Percentiles rank a stretch among this genome's conserved stretches.
Evolutionary conservation across 192 early-diverging fungal species (phyloP).

Genomic region (Coemansia sp.): DNA sequence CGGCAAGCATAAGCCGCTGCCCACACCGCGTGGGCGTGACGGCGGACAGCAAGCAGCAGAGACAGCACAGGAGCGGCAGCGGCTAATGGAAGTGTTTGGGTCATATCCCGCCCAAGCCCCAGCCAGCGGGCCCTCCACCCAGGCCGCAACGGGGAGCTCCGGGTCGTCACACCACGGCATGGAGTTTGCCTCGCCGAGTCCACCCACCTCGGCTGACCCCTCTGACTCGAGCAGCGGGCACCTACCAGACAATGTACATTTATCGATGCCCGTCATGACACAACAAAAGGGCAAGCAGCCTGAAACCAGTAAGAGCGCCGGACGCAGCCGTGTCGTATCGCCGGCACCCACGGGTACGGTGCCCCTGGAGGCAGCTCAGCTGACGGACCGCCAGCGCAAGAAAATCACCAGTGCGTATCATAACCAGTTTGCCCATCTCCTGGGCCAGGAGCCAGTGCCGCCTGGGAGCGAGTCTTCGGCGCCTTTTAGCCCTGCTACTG

Average conservation of each 20-base stretch:
- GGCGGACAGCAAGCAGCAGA: slow-evolving; percentile 8
- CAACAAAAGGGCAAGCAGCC: slow-evolving; percentile 5
- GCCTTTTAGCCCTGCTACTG: slow-evolving; percentile 25
- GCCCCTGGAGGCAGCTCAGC: slow-evolving; percentile 4
- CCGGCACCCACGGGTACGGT: slow-evolving; percentile 6
- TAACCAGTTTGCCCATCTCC: slow-evolving; percentile 44
- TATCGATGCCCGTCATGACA: slow-evolving; percentile 42
- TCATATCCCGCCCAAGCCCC: slow-evolving; percentile 7
- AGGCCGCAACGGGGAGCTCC: slow-evolving; percentile 21
- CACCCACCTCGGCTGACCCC: slow-evolving; percentile 40
- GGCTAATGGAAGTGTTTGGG: slow-evolving; percentile 31
- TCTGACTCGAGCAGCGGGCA: slow-evolving; percentile 40
- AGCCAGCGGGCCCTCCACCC: neutral
- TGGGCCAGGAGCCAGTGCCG: slow-evolving; percentile 18
- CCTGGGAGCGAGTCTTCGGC: slow-evolving; percentile 21
- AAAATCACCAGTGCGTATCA: slow-evolving; percentile 35
- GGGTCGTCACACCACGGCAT: slow-evolving; percentile 39
- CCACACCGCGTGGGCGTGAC: neutral
- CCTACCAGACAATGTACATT: slow-evolving; percentile 40
- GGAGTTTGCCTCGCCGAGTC: slow-evolving; percentile 45
- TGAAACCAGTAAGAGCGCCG: slow-evolving; percentile 23
- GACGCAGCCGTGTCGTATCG: slow-evolving; percentile 32
- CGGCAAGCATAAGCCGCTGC: slow-evolving; percentile 12
- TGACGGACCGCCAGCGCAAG: slow-evolving; percentile 24
- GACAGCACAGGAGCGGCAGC: slow-evolving; percentile 20